Evolutionary conservation across 495 filamentous ascomycete species (phyloP).

Genomic region (Lasiosphaeria hispida): DNA sequence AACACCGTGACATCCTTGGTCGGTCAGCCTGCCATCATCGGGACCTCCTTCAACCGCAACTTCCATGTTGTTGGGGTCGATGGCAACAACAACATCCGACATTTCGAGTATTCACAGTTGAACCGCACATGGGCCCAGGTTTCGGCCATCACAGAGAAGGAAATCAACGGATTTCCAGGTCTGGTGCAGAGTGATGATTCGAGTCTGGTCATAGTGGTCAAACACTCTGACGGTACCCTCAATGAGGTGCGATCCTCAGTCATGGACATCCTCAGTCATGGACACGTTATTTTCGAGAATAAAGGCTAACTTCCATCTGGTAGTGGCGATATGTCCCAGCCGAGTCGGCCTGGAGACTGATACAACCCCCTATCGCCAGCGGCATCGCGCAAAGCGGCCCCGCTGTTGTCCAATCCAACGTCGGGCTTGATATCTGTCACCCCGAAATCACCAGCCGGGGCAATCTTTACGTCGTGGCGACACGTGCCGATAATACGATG

Average conservation of each 20-base stretch:
- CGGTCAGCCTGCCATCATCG: conserved; percentile 20
- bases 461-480: conserved; percentile 21
- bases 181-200: conserved; percentile 19
- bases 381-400: conserved; percentile 19
- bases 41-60: conserved; percentile 24
- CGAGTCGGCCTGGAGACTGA: no score
- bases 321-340: conserved; percentile 14
- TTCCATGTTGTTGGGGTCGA: conserved; percentile 17
- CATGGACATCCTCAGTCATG: no score
- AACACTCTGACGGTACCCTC: conserved; percentile 18
- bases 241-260: conserved; percentile 15
- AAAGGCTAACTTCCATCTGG: not conserved
- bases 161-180: conserved; percentile 20
- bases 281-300: not conserved
- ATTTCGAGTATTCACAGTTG: conserved; percentile 19
- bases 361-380: no score
- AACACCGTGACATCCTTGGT: not conserved
- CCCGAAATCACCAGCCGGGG: not conserved
- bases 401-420: conserved; percentile 21
- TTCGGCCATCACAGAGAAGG: not conserved
- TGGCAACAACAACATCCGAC: not conserved
- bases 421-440: conserved; percentile 18
- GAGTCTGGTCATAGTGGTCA: conserved; percentile 15
- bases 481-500: conserved; percentile 15
- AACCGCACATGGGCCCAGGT: conserved; percentile 8